Conservation (phyloP, 1,139 yeast species). For the Debaryomycetaceae sp. region DNA sequence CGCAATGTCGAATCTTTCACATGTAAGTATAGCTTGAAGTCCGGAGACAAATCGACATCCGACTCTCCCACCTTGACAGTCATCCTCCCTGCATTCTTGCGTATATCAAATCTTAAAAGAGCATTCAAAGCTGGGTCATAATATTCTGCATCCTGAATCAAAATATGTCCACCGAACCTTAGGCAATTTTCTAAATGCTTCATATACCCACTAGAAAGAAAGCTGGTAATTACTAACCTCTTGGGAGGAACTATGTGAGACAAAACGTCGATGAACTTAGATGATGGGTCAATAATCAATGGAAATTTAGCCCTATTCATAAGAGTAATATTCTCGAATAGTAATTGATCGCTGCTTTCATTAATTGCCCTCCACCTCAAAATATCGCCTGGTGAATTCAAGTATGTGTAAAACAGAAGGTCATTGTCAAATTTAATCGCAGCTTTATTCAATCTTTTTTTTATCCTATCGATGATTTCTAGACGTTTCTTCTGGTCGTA, state of each 20-base stretch:
- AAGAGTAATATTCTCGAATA: slow-evolving; percentile 61
- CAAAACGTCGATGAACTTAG: slow-evolving; percentile 43
- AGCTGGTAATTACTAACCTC: slow-evolving; percentile 59
- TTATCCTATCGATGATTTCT: slow-evolving; percentile 40
- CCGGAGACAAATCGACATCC: slow-evolving; percentile 63
- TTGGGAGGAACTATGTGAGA: slow-evolving; percentile 24
- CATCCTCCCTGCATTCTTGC: slow-evolving; percentile 66
- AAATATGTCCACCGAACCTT: slow-evolving; percentile 73
- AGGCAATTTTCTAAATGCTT: slow-evolving; percentile 76
- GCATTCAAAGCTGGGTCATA: slow-evolving; percentile 72
- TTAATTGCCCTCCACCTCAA: slow-evolving; percentile 53
- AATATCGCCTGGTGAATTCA: slow-evolving; percentile 39
- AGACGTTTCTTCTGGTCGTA: slow-evolving; percentile 53
- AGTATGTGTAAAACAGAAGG: slow-evolving; percentile 18
- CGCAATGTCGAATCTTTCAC: slow-evolving; percentile 54
- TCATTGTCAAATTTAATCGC: slow-evolving; percentile 42
- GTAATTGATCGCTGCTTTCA: slow-evolving; percentile 54
- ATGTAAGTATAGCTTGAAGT: slow-evolving; percentile 58
- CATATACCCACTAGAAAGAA: slow-evolving; percentile 64
- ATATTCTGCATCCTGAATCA: slow-evolving; percentile 76
- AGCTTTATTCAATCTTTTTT: slow-evolving; percentile 27
- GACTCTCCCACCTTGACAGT: slow-evolving; percentile 59
- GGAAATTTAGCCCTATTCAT: slow-evolving; percentile 44
- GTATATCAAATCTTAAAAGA: slow-evolving; percentile 58
- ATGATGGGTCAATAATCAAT: slow-evolving; percentile 72